Conservation (phyloP, 1,284 basidiomycete species). For the Jaminaea rosea region DNA sequence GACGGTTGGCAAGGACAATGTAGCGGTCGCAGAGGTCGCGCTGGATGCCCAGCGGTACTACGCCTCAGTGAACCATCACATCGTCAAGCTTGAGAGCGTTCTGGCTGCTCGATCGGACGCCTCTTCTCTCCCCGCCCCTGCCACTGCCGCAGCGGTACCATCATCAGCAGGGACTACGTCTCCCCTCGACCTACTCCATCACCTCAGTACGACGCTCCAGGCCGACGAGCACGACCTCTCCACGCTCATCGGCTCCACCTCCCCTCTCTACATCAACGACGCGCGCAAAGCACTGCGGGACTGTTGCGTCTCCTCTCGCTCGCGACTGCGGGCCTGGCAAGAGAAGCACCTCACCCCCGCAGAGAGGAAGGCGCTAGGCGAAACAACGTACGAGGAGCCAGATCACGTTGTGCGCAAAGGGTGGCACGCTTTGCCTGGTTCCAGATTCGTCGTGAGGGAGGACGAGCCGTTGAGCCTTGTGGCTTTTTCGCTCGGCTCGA, state of each 20-base stretch:
- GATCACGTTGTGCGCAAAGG: constrained; percentile 20
- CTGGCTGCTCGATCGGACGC: too few species aligned
- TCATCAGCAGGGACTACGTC: too few species aligned
- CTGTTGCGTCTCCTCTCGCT: constrained; percentile 29
- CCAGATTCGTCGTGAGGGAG: constrained; percentile 25
- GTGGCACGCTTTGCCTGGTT: constrained; percentile 28
- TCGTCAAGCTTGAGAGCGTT: too few species aligned
- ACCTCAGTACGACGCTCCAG: too few species aligned
- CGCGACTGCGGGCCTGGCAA: constrained; percentile 26
- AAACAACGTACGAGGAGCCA: constrained; percentile 21
- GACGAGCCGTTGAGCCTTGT: constrained; percentile 39
- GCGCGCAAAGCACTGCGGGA: constrained; percentile 30
- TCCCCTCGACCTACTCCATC: too few species aligned
- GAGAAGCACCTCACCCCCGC: constrained; percentile 29
- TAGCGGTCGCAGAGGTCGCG: neutral
- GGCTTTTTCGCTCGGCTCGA: constrained; percentile 35
- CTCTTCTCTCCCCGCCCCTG: too few species aligned
- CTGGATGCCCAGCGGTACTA: too few species aligned
- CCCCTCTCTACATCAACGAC: constrained; percentile 27
- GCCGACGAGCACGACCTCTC: too few species aligned
- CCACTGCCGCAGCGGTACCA: too few species aligned
- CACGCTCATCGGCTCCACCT: too few species aligned
- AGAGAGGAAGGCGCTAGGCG: constrained; percentile 19
- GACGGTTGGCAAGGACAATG: neutral
- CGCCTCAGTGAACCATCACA: too few species aligned